Conservation (phyloP, 1,284 basidiomycete genomes). For the Peniophora sp. region DNA sequence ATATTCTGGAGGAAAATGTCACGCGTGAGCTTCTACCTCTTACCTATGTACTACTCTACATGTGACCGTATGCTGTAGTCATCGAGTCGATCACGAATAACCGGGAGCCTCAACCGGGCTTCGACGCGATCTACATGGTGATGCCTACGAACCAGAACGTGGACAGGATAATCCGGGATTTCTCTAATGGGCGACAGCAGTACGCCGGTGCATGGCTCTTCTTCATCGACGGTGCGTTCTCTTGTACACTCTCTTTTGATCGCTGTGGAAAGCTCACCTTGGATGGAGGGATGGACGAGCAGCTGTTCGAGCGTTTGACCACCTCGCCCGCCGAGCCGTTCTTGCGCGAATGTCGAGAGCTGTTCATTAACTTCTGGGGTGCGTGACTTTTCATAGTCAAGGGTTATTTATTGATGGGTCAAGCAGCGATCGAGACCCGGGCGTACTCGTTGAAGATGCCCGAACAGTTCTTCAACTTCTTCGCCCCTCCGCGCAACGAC, state of each 20-base stretch:
- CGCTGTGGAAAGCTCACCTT: background rate
- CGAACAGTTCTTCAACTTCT: conserved; percentile 78
- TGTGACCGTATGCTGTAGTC: conserved; percentile 32
- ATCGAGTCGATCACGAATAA: conserved; percentile 71
- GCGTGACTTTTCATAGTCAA: conserved; percentile 15
- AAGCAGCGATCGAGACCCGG: conserved; percentile 73
- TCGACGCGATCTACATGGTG: conserved; percentile 90
- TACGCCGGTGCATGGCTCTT: conserved; percentile 90
- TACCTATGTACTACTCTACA: background rate
- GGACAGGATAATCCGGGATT: conserved; percentile 86
- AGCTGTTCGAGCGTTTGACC: conserved; percentile 67
- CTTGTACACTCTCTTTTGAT: conserved; percentile 1
- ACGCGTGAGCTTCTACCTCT: conserved; percentile 61
- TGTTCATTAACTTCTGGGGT: conserved; percentile 91
- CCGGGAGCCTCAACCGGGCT: conserved; percentile 71
- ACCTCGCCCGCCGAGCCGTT: conserved; percentile 64
- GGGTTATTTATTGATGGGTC: background rate
- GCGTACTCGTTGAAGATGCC: conserved; percentile 76
- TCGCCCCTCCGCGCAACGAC: conserved; percentile 72
- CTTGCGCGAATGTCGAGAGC: conserved; percentile 69
- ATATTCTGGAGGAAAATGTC: conserved; percentile 90
- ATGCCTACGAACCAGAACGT: conserved; percentile 95
- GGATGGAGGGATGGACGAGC: conserved; percentile 57
- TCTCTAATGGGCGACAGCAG: conserved; percentile 55
- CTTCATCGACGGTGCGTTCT: conserved; percentile 81